These are phyloP conservation scores for Exobasidium cylindrosporum DNA, from an alignment of 1,284 basidiomycete genomes.

Conservation along the genomic window DNA sequence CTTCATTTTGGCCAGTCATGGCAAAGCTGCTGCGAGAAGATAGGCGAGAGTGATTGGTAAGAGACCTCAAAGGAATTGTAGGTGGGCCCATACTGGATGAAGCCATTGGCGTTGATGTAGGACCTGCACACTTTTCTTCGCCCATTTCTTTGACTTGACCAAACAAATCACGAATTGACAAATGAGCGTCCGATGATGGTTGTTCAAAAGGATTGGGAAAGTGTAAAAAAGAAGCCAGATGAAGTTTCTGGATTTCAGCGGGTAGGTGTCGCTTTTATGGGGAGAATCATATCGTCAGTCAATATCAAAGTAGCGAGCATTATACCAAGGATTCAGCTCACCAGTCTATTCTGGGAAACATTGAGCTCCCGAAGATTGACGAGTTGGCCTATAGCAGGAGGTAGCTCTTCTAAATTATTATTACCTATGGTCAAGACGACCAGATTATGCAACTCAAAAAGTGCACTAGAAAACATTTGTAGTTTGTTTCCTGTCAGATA, in stretches of 20 bases:
- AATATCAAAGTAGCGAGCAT: too few relatives aligned
- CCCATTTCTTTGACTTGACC: not conserved
- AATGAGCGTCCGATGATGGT: slow-evolving; percentile 25
- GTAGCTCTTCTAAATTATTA: slow-evolving; percentile 44
- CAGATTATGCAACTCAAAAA: slow-evolving; percentile 48
- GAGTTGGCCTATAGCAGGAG: slow-evolving; percentile 46
- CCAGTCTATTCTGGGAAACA: slow-evolving; percentile 40
- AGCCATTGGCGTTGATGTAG: not conserved
- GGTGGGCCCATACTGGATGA: slow-evolving; percentile 4
- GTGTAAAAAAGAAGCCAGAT: slow-evolving; percentile 41
- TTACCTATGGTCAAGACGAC: slow-evolving; percentile 49
- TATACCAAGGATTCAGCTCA: not conserved
- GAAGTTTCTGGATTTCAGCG: slow-evolving; percentile 47
- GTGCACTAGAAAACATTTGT: slow-evolving; percentile 42
- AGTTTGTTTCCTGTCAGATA: slow-evolving; percentile 37
- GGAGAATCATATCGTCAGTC: too few relatives aligned
- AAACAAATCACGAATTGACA: not conserved
- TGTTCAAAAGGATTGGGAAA: slow-evolving; percentile 43
- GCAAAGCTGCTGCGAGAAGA: not conserved
- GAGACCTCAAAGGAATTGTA: not conserved
- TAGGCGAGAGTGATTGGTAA: not conserved
- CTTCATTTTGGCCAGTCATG: not conserved
- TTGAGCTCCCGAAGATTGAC: slow-evolving; percentile 46
- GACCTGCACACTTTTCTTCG: not conserved
- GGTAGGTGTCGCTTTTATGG: slow-evolving; percentile 34